Percentiles rank a stretch among this genome's conserved stretches.
Conservation (phyloP, 345 rosid species). For the Salix purpurea region DNA sequence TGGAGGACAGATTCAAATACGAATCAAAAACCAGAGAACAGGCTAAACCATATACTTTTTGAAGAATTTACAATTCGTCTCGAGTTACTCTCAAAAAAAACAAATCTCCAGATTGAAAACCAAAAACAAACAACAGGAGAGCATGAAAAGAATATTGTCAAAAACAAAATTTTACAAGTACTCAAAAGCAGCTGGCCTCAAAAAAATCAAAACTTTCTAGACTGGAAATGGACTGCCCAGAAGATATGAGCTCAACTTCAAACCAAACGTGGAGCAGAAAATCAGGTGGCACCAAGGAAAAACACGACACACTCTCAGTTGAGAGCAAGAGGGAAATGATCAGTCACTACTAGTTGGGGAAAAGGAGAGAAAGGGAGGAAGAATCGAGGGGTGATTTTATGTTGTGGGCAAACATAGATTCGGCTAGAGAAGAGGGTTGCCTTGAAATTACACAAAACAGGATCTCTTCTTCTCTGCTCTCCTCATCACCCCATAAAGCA, state of each 20-base stretch:
- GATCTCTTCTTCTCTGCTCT: neutral
- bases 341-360: neutral
- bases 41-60: neutral
- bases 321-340: neutral
- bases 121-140: slow-evolving; percentile 6
- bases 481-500: slow-evolving; percentile 2
- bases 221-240: neutral
- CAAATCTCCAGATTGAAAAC: slow-evolving; percentile 11
- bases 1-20: slow-evolving; percentile 8
- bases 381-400: slow-evolving; percentile 9
- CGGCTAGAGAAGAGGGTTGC: slow-evolving; percentile 22
- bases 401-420: slow-evolving; percentile 25
- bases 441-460: slow-evolving; percentile 20
- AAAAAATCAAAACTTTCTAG: slow-evolving; percentile 1
- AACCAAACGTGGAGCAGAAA: slow-evolving; percentile 15
- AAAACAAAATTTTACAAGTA: neutral
- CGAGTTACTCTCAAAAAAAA: slow-evolving; percentile 9
- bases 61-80: neutral
- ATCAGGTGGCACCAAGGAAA: slow-evolving; percentile 13
- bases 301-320: slow-evolving; percentile 11
- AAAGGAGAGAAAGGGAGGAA: slow-evolving; percentile 3
- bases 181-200: neutral
- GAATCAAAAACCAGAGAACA: neutral
- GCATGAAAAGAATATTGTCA: neutral
- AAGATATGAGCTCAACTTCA: neutral